phyloP scores from a whole-genome alignment of 1,284 basidiomycete species.

The Leccinum variabile region DNA sequence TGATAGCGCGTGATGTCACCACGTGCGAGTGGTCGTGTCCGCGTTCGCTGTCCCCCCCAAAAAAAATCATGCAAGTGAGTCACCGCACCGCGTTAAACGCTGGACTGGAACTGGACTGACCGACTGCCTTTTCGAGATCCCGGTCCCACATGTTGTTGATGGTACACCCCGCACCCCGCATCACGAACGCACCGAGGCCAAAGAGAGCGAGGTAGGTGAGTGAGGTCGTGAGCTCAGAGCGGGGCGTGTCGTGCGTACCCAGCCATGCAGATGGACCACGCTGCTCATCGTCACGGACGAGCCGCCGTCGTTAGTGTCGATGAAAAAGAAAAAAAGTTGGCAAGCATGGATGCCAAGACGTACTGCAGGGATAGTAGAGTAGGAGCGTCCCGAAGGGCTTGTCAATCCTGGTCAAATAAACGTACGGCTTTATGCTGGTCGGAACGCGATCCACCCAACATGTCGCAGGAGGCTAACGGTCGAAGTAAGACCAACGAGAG shows the following conservation, averaged over 20 bases:
- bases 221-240: slow-evolving; percentile 49
- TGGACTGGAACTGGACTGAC: slow-evolving; percentile 46
- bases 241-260: slow-evolving; percentile 74
- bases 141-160: slow-evolving; percentile 99
- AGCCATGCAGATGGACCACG: slow-evolving; percentile 96
- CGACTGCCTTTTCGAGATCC: slow-evolving; percentile 88
- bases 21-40: slow-evolving; percentile 65
- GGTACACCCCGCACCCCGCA: slow-evolving; percentile 98
- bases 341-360: slow-evolving; percentile 33
- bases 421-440: slow-evolving; percentile 66
- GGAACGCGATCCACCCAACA: slow-evolving; percentile 70
- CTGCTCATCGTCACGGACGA: slow-evolving; percentile 41
- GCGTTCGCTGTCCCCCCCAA: slow-evolving; percentile 35
- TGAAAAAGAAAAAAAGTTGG: background rate
- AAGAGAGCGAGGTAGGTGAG: slow-evolving; percentile 82
- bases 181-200: slow-evolving; percentile 87
- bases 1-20: slow-evolving; percentile 79
- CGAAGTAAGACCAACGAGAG: slow-evolving; percentile 20
- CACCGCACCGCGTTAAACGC: no score
- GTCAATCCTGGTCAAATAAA: slow-evolving; percentile 86
- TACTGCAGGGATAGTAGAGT: slow-evolving; percentile 92
- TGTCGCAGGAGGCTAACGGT: slow-evolving; percentile 35
- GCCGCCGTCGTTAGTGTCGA: background rate
- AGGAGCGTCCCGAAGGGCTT: slow-evolving; percentile 95
- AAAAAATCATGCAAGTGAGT: no score